Evolutionary conservation across 2,329 filamentous ascomycete genomes (phyloP).

Genomic region (Helminthosporium solani): DNA sequence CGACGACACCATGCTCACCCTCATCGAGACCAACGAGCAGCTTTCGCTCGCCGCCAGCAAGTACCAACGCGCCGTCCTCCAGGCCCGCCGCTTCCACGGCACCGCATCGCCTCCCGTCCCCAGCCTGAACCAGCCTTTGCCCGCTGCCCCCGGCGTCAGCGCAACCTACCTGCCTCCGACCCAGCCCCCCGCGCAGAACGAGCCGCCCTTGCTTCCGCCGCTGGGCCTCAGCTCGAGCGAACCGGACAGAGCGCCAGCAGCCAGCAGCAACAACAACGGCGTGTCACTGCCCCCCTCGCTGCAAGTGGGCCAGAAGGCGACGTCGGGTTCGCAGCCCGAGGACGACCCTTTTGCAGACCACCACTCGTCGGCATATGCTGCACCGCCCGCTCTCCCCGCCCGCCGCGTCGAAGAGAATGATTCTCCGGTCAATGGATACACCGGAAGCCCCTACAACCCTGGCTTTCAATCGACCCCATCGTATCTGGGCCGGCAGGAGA

Average conservation of each 20-base stretch:
- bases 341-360: conserved; percentile 48
- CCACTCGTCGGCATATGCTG: conserved; percentile 35
- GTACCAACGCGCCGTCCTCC: conserved; percentile 75
- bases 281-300: conserved; percentile 28
- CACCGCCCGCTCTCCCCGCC: conserved; percentile 25
- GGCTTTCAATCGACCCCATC: conserved; percentile 44
- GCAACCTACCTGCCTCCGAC: conserved; percentile 12
- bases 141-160: conserved; percentile 6
- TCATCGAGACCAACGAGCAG: conserved; percentile 94
- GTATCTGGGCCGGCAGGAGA: conserved; percentile 48
- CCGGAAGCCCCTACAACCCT: conserved; percentile 31
- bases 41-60: conserved; percentile 78
- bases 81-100: conserved; percentile 53
- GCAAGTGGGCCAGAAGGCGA: conserved; percentile 20
- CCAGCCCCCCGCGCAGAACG: conserved; percentile 21
- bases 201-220: conserved; percentile 23
- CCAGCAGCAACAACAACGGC: conserved; percentile 22
- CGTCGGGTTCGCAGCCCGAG: conserved; percentile 12
- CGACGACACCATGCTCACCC: conserved; percentile 86
- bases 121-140: conserved; percentile 8
- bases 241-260: conserved; percentile 10
- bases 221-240: conserved; percentile 10
- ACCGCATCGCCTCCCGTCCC: conserved; percentile 19
- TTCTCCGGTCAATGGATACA: conserved; percentile 16
- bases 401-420: conserved; percentile 13